Base-by-base conservation (phyloP, 768 basidiomycete species). In the Scleroderma bovista region DNA sequence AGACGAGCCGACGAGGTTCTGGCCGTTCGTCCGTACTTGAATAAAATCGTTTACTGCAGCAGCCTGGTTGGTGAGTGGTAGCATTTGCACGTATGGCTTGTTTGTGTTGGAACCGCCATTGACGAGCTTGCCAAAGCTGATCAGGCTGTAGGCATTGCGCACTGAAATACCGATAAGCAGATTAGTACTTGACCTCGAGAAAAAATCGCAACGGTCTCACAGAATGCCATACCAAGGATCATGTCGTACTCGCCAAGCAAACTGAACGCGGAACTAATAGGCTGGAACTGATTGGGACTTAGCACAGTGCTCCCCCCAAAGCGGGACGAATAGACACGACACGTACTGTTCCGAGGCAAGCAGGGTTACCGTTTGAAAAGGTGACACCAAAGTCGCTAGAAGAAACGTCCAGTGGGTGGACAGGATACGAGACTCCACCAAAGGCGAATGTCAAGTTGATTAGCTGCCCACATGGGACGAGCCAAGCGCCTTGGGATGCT, bases 201-300 rank as follows among this genome's bases (percentile, higher is more conserved):
- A 10, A 34, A 33, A 29, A 16, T 16, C 3, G 17, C 26, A 44
- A 9, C 24, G 31, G 33, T 66, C 85, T 57, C 66, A 89, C 87
- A 50, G 71, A 90, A 88, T 47, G 76, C 77, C 86, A 88, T 88
- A 55, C 88, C 88, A 44, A 89, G 75, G 57, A 90, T 87, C 74
- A 89, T 82, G 57, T 91, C 88, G 55, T 86, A 91, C 61, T 84
- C 75, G 54, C 86, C 84, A 23, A 86, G 75, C 37, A 88, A 55
- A 70, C 84, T 83, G 69, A 89, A 88, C 5, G 87, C 86, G 3
- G 81, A 79, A 13, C 87, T 86, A 55, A 89, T 86, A 2, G 88
- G 88, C 73, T 91, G 88, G 74, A 88, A 91, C 79, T 88, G 56
- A 33, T 13, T 26, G 50, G 12, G 24, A 20, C n/a, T 65, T 42